These are phyloP conservation scores for Boletus sp. DNA, from an alignment of 1,284 basidiomycete genomes.

Conservation along the genomic window DNA sequence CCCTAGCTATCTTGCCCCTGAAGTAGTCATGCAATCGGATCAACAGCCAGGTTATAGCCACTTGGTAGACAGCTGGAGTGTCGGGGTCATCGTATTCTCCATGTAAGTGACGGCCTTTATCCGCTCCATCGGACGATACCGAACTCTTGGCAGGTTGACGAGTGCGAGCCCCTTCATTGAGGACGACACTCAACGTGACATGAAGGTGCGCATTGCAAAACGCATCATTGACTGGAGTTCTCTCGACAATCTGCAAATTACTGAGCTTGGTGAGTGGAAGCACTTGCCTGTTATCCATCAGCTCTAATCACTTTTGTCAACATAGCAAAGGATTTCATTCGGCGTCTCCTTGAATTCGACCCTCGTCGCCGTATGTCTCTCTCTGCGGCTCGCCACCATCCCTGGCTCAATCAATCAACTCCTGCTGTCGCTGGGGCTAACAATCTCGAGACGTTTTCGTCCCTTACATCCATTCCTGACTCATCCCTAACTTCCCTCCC, in stretches of 20 bases:
- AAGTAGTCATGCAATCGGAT: constrained; percentile 75
- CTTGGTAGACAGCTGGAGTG: constrained; percentile 90
- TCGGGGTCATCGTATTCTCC: constrained; percentile 87
- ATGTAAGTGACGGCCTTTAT: constrained; percentile 51
- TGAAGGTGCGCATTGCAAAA: constrained; percentile 51
- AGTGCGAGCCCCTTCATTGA: constrained; percentile 71
- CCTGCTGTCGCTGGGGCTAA: not conserved
- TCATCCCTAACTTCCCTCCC: constrained; percentile 25
- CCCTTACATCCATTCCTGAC: constrained; percentile 13
- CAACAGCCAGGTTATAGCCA: constrained; percentile 72
- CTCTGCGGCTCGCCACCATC: constrained; percentile 56
- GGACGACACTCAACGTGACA: constrained; percentile 53
- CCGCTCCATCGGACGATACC: not conserved
- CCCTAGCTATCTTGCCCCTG: constrained; percentile 80
- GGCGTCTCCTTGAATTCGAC: constrained; percentile 42
- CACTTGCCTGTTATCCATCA: not conserved
- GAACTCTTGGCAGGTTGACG: constrained; percentile 56
- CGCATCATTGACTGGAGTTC: constrained; percentile 63
- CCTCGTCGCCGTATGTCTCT: constrained; percentile 60
- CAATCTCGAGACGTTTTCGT: constrained; percentile 12
- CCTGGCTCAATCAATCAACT: constrained; percentile 51
- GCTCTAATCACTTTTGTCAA: constrained; percentile 2
- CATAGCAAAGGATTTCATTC: constrained; percentile 39
- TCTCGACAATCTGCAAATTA: constrained; percentile 43
- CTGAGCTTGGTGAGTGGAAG: constrained; percentile 35